Evolutionary conservation across 2,329 filamentous ascomycete genomes (phyloP), one percentile per base, ranked within the genome.

Genomic region (Neofusicoccum cordaticola): DNA sequence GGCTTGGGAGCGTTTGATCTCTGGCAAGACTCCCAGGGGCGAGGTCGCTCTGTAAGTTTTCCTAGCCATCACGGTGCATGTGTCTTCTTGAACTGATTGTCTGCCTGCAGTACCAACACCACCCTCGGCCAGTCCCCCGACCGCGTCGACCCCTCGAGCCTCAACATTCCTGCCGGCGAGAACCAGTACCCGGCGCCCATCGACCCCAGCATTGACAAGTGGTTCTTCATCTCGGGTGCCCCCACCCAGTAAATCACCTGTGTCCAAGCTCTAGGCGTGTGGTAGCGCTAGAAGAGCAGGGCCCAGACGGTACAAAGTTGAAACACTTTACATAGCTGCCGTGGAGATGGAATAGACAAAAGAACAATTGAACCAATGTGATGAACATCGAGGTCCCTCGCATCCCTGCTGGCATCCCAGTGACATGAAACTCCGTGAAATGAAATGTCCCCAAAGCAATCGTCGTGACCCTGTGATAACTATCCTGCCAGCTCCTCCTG

Each of bases 171-270:
- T 67, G 76, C 86, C 69, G 84, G 91, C 82, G 86, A 97, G 87
- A 89, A 96, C 75, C 84, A 96, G 66, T 79, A 86, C 64, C 88
- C 95, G 67, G 94, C 90, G 70, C 93, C 94, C 76, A 97, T 99
- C 73, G 95, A 99, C 78, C 86, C 88, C 78, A 96, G 90, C 81
- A 97, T 98, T 77, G 95, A 99, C 88, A 99, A 99, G 89, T 99
- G 95, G 95, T 99, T 99, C 90, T 99, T 98, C 88, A 99, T 99
- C 82, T 97, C 93, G 80, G 95, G 95, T 81, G 95, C 95, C 77
- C 92, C 93, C 73, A 81, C 80, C 69, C 77, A 74, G 68, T 82
- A 81, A 19, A 60, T 37, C 11, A 47, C 31, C 22, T n/a, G 31
- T n/a, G 6, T 34, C 42, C 2, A 37, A 48, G 41, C 56, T 58